Evolutionary conservation across 2,329 filamentous ascomycete genomes (phyloP).

Genomic region (Talaromyces sp.): DNA sequence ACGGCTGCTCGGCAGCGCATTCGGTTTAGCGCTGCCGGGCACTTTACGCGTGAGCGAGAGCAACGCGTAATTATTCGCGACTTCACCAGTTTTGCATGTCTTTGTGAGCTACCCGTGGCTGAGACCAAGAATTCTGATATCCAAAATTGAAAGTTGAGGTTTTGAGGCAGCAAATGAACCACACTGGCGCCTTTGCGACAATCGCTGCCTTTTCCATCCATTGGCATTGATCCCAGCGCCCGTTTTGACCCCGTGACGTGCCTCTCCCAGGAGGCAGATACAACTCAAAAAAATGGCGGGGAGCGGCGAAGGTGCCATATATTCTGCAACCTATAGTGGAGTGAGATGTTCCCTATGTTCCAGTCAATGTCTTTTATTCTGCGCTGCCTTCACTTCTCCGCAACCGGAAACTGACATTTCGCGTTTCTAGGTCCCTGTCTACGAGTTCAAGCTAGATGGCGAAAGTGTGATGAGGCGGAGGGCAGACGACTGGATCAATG

Average conservation of each 20-base stretch:
- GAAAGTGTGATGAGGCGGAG: slow-evolving; percentile 96
- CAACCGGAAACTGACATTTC: not conserved
- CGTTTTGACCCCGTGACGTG: not conserved
- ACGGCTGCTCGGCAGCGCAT: not conserved
- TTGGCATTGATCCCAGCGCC: not conserved
- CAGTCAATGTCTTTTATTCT: not conserved
- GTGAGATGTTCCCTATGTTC: slow-evolving; percentile 30
- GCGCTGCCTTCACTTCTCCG: not conserved
- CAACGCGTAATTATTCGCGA: slow-evolving; percentile 4
- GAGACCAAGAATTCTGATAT: slow-evolving; percentile 11
- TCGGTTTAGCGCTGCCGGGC: slow-evolving; percentile 20
- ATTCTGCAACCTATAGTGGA: slow-evolving; percentile 62
- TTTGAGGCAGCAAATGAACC: not conserved
- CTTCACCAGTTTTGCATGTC: slow-evolving; percentile 16
- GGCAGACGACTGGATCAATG: slow-evolving; percentile 96
- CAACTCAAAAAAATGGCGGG: slow-evolving; percentile 25
- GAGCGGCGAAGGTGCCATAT: slow-evolving; percentile 45
- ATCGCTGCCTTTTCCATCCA: not conserved
- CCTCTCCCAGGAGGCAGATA: slow-evolving; percentile 13
- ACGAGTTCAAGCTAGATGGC: slow-evolving; percentile 79
- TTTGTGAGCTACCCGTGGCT: slow-evolving; percentile 26
- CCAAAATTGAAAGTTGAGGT: not conserved
- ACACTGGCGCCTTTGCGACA: not conserved
- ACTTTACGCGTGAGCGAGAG: slow-evolving; percentile 30
- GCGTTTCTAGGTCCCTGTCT: slow-evolving; percentile 72